Base-by-base conservation (phyloP, 305 asterid species). In the Fraxinus sp. region DNA sequence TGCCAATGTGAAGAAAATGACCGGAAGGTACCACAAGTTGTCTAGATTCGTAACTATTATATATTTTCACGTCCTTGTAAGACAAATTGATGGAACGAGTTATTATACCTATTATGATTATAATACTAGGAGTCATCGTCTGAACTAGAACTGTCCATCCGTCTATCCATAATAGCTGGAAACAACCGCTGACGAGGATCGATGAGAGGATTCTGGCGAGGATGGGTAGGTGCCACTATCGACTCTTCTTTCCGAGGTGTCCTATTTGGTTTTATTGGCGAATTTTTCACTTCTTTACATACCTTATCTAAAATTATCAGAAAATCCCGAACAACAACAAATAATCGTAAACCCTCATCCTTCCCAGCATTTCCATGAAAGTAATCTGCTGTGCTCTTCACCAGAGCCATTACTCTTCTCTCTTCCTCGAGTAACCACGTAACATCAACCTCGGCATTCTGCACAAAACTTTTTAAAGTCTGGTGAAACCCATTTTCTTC, bases 301-400 rank as follows among this genome's bases (percentile, higher is more conserved):
- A 55, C 66, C 66, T 55, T 93, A 26, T 94, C 98, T 80, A 93
- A 82, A 73, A 91, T 88, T 62, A 93, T 77, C 46, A 95, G 88
- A 55, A 55, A 55, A 64, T 64, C 73, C 33, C 35, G 73, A 26
- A 66, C 73, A 66, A 66, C 10, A 26, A 66, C 33, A 26, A 66
- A 66, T 66, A 66, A 26, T 66, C n/a, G 73, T 24, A 66, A 66
- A 10, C 33, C 81, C 36, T 62, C 81, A n/a, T 78, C 81, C 41
- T 62, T 78, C 74, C 55, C 74, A 32, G 75, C 68, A 32, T 78
- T 36, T 16, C 81, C 81, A 36, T 78, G 81, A 74, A 78, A 78
- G 81, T 78, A 78, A 30, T 78, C 81, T 11, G 75, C 26, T 8
- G 28, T 33, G 57, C 70, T 71, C 81, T 78, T 78, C 20, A 78